These are phyloP conservation scores for Dissophora globulifera DNA, from an alignment of 192 early-diverging fungal species.

Conservation along the genomic window DNA sequence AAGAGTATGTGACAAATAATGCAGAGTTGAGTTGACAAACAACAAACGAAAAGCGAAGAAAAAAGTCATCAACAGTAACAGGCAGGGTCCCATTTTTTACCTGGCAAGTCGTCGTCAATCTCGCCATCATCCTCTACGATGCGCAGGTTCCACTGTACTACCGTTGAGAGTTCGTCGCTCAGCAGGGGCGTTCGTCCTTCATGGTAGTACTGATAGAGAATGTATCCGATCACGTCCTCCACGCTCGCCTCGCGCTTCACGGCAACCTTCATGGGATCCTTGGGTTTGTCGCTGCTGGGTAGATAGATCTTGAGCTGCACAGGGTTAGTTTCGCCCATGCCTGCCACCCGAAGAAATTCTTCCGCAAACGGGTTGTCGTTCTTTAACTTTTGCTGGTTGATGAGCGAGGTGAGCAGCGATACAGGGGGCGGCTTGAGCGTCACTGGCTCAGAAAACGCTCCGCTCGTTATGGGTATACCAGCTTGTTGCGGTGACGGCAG, in stretches of 20 bases:
- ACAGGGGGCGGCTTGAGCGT: slow-evolving; percentile 30
- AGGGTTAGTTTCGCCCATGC: slow-evolving; percentile 66
- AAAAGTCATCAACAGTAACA: too few species aligned
- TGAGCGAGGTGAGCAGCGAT: slow-evolving; percentile 71
- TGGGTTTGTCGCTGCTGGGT: slow-evolving; percentile 58
- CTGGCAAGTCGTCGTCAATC: slow-evolving; percentile 96
- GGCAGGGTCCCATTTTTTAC: too few species aligned
- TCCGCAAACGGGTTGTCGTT: slow-evolving; percentile 76
- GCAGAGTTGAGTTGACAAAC: too few species aligned
- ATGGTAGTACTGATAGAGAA: slow-evolving; percentile 88
- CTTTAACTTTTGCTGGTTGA: slow-evolving; percentile 68
- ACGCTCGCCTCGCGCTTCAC: slow-evolving; percentile 86
- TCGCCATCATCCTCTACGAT: slow-evolving; percentile 97
- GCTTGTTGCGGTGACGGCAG: slow-evolving; percentile 24
- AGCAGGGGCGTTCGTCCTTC: slow-evolving; percentile 71
- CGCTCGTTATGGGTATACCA: background rate
- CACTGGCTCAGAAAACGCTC: slow-evolving; percentile 25
- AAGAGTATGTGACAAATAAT: too few species aligned
- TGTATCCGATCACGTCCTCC: slow-evolving; percentile 94
- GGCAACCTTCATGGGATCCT: slow-evolving; percentile 67
- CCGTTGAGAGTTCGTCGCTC: slow-evolving; percentile 68
- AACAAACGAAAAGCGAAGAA: too few species aligned
- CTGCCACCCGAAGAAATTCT: slow-evolving; percentile 71
- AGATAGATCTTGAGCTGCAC: slow-evolving; percentile 74
- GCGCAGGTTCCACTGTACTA: slow-evolving; percentile 86